These are phyloP conservation scores for Talaromyces pinophilus DNA, from an alignment of 2,329 filamentous ascomycete species.

Conservation along the genomic window DNA sequence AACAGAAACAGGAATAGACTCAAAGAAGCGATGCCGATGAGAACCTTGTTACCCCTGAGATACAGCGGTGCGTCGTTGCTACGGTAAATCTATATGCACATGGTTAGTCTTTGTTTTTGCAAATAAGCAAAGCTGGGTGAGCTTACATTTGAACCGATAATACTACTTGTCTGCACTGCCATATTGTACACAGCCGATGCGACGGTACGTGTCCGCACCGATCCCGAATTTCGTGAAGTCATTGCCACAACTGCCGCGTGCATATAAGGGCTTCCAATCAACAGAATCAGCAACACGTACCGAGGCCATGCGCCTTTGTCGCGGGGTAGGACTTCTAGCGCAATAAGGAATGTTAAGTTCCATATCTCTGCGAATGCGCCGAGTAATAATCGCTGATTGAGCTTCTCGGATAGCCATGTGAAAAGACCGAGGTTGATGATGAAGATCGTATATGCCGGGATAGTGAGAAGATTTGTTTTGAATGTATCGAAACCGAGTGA, in stretches of 20 bases:
- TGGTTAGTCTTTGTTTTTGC: not conserved
- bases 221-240: conserved; percentile 47
- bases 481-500: conserved; percentile 61
- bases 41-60: conserved; percentile 58
- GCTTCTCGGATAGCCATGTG: conserved; percentile 57
- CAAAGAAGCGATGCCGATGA: conserved; percentile 56
- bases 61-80: conserved; percentile 59
- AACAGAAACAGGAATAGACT: conserved; percentile 54
- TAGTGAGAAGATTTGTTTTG: conserved; percentile 63
- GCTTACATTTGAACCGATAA: conserved; percentile 44
- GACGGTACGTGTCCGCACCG: conserved; percentile 46
- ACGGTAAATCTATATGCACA: conserved; percentile 52
- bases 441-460: conserved; percentile 59
- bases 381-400: conserved; percentile 57
- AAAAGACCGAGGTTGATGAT: conserved; percentile 59
- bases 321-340: conserved; percentile 52
- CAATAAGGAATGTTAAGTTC: conserved; percentile 55
- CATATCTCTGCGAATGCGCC: conserved; percentile 57
- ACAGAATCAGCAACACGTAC: conserved; percentile 54
- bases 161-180: conserved; percentile 46
- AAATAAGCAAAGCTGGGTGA: no score
- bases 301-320: conserved; percentile 54
- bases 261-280: conserved; percentile 60
- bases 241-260: conserved; percentile 56
- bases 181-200: conserved; percentile 51